Evolutionary conservation across 2,329 filamentous ascomycete species (phyloP).

Genomic region (Pseudogymnoascus sp.): DNA sequence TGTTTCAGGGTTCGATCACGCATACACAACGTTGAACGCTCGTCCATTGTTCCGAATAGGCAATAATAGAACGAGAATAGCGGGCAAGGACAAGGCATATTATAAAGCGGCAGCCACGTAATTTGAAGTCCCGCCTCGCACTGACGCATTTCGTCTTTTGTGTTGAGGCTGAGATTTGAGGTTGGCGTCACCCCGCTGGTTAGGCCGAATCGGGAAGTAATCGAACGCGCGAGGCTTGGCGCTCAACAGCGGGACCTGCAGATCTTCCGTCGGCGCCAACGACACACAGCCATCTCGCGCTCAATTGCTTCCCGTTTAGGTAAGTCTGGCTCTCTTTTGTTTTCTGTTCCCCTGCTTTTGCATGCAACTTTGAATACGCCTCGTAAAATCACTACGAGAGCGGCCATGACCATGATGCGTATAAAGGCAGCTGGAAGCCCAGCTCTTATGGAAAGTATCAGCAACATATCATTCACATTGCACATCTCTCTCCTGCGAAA

Average conservation of each 20-base stretch:
- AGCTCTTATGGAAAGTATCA: neutral
- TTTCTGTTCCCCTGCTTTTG: neutral
- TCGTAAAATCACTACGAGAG: neutral
- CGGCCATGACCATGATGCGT: neutral
- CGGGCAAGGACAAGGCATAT: neutral
- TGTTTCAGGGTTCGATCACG: neutral
- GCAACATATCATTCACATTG: neutral
- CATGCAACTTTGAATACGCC: constrained; percentile 1
- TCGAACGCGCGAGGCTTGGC: constrained; percentile 14
- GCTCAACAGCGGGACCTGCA: neutral
- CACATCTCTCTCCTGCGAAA: neutral
- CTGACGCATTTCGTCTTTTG: neutral
- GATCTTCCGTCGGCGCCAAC: neutral
- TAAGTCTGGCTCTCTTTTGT: neutral
- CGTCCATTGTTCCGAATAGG: neutral
- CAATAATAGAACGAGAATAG: neutral
- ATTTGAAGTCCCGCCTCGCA: neutral
- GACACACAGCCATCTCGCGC: neutral
- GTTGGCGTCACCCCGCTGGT: neutral
- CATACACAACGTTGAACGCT: neutral
- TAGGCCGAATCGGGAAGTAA: constrained; percentile 15
- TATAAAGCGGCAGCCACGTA: constrained; percentile 1
- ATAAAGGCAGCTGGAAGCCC: constrained; percentile 1
- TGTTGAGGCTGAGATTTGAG: constrained; percentile 6
- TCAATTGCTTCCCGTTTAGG: neutral